Evolutionary conservation across 2,329 filamentous ascomycete species (phyloP), one percentile per base, ranked within the genome.

Genomic region (Fusarium heterosporum): DNA sequence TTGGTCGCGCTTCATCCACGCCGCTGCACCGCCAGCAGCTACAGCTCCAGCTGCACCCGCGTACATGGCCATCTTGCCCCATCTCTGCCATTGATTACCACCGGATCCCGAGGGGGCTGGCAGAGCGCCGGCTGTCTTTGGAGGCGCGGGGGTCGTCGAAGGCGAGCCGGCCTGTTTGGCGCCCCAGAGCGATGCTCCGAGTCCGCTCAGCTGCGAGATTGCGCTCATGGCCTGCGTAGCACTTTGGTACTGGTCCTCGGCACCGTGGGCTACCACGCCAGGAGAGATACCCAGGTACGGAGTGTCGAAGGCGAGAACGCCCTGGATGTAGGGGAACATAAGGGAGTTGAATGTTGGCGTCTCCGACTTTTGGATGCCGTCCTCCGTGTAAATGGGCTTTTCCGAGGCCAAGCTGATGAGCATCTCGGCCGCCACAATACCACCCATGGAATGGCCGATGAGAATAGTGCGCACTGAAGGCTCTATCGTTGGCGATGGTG

Each of bases 301-400:
- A 1, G 96, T 99, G 79, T 98, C 95, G 76, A 97, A 97, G 49
- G 94, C 93, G 46, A 98, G 85, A 26, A 98, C 87, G 69, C 92
- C 95, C 78, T 95, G 91, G 68, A 98, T 89, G 77, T 93, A 95
- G 2, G 95, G 95, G 76, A 98, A 98, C 90, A 97, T 95, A 76
- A 97, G 88, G 30, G 80, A 79, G 72, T 86, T 90, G 61, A 87
- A 80, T 19, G 77, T 61, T 38, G 73, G 72, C 36, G 71, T 67
- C 47, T 78, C 72, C 1, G 72, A 58, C 68, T 81, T 79, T 29
- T 78, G 73, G 51, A 79, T 76, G 34, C 78, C 80, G 71, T 80
- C 79, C 59, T 81, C 76, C 34, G 81, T 81, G 67, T 83, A 81
- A 67, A 88, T 84, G 58, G 85, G 84, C 63, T 79, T 78, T 54